Conservation (phyloP, 2,329 filamentous ascomycete species). For the Cladosporium colombiae region DNA sequence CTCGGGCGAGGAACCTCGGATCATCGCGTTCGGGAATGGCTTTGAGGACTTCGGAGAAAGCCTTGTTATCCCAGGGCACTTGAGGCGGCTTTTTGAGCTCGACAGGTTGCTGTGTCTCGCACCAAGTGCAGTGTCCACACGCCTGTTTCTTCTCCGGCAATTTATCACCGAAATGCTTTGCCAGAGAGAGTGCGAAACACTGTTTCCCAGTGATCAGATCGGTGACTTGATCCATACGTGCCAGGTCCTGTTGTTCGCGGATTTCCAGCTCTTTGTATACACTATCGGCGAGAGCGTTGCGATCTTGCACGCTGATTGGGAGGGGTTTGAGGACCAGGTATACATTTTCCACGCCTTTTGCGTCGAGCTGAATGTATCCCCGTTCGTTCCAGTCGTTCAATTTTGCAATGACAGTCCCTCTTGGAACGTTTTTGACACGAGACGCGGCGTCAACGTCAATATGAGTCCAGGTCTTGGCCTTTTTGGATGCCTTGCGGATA, state of each 20-base stretch:
- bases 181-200: constrained; percentile 57
- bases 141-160: constrained; percentile 45
- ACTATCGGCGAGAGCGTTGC: constrained; percentile 32
- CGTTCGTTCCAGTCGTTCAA: constrained; percentile 57
- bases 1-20: constrained; percentile 58
- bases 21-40: constrained; percentile 56
- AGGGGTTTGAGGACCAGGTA: constrained; percentile 54
- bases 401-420: constrained; percentile 54
- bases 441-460: constrained; percentile 52
- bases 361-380: constrained; percentile 53
- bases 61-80: constrained; percentile 41
- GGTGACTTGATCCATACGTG: constrained; percentile 53
- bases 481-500: constrained; percentile 46
- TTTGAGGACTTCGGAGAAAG: constrained; percentile 49
- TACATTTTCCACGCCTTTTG: constrained; percentile 54
- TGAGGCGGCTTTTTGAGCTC: constrained; percentile 43
- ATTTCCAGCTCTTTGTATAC: constrained; percentile 54
- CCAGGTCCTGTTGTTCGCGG: constrained; percentile 57
- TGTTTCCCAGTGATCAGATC: constrained; percentile 54
- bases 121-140: constrained; percentile 60
- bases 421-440: constrained; percentile 37
- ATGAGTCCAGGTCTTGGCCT: constrained; percentile 45
- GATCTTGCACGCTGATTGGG: constrained; percentile 48
- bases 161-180: constrained; percentile 59
- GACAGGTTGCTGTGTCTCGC: constrained; percentile 38